These are phyloP conservation scores for Drechslerella dactyloides DNA, from an alignment of 2,329 filamentous ascomycete genomes.

Conservation along the genomic window DNA sequence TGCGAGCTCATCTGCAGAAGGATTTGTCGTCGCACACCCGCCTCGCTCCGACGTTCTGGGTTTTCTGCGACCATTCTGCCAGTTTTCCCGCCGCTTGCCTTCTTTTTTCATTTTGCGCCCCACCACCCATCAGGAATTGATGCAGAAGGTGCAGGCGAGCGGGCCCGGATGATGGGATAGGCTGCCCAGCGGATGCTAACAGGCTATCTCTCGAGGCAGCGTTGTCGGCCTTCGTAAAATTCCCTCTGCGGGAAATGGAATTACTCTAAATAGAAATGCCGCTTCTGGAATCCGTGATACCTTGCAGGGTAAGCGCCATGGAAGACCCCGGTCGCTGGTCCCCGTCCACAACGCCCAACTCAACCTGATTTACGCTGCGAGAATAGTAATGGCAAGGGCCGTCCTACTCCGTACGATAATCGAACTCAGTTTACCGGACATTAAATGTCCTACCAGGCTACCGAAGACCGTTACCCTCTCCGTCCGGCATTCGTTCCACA, in stretches of 20 bases:
- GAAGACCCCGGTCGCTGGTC: background rate
- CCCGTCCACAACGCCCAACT: background rate
- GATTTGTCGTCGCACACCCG: slow-evolving; percentile 9
- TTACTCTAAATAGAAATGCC: no score
- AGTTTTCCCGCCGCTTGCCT: background rate
- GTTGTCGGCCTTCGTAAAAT: background rate
- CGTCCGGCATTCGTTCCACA: slow-evolving; percentile 1
- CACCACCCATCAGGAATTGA: background rate
- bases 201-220: background rate
- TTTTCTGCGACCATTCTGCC: background rate
- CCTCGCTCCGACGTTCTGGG: background rate
- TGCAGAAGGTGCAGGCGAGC: slow-evolving; percentile 1
- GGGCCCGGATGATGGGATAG: background rate
- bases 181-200: background rate
- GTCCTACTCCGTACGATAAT: background rate
- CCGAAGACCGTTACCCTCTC: no score
- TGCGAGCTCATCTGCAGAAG: slow-evolving; percentile 6
- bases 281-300: background rate
- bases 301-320: background rate
- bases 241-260: background rate
- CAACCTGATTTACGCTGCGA: no score
- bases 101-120: background rate
- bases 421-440: background rate
- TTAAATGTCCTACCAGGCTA: slow-evolving; percentile 5
- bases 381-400: no score